Conservation (phyloP, 140 eudicot genomes). For the Cichorium intybus region DNA sequence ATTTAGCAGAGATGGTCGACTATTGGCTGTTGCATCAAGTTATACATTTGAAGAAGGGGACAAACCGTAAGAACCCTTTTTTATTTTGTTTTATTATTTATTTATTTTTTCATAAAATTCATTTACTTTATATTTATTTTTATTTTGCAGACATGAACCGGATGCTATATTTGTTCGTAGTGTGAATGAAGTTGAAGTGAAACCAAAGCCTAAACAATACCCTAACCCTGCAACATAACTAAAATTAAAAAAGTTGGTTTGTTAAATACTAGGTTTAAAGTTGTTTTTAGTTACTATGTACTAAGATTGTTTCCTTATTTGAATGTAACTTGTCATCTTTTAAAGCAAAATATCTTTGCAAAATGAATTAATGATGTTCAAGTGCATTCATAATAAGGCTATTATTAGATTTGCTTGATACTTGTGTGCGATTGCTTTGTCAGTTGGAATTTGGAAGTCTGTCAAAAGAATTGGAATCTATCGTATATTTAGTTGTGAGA, state of each 20-base stretch:
- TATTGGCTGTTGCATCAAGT: slow-evolving; percentile 95
- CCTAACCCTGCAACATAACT: slow-evolving; percentile 61
- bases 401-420: not conserved
- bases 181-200: slow-evolving; percentile 93
- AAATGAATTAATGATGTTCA: slow-evolving; percentile 1
- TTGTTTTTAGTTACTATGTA: not conserved
- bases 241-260: not conserved
- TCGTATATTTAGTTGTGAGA: not conserved
- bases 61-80: slow-evolving; percentile 51
- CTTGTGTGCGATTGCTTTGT: slow-evolving; percentile 18
- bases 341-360: slow-evolving; percentile 34
- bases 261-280: slow-evolving; percentile 16
- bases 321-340: slow-evolving; percentile 24
- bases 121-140: not conserved
- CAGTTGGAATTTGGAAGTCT: not conserved
- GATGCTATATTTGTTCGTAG: slow-evolving; percentile 86
- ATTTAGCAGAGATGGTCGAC: slow-evolving; percentile 84
- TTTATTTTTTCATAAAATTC: not conserved
- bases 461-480: not conserved
- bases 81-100: not conserved
- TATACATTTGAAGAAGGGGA: slow-evolving; percentile 95
- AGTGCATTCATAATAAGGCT: slow-evolving; percentile 3
- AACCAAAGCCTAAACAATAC: slow-evolving; percentile 80
- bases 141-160: slow-evolving; percentile 75
- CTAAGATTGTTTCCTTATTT: slow-evolving; percentile 1